Percentiles rank a stretch among this genome's conserved stretches.
phyloP scores from a whole-genome alignment of 164 flowering plant genomes.

The Stephania yunnanensis region DNA sequence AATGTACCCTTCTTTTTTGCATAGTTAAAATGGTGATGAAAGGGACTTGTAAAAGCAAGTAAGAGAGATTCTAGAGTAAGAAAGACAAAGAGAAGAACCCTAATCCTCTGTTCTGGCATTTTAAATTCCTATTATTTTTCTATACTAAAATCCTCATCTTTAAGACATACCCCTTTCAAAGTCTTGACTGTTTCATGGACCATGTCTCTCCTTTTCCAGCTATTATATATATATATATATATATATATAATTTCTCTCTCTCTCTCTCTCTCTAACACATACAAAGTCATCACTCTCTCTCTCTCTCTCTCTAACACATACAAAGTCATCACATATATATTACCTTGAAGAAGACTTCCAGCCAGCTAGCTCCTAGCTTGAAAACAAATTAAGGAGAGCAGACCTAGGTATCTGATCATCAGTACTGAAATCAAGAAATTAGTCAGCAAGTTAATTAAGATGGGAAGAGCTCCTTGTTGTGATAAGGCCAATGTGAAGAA shows the following conservation, averaged over 20 bases:
- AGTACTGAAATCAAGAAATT: constrained; percentile 5
- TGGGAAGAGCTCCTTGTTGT: constrained; percentile 97
- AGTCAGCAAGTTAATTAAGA: constrained; percentile 18
- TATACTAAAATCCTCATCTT: constrained; percentile 14
- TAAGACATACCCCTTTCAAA: constrained; percentile 20
- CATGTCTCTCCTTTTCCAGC: constrained; percentile 42
- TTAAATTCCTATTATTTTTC: constrained; percentile 20
- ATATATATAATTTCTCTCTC: constrained; percentile 17
- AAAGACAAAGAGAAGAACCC: constrained; percentile 43
- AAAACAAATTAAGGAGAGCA: neutral
- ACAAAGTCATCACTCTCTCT: constrained; percentile 9
- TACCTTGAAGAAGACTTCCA: neutral
- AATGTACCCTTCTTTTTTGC: neutral
- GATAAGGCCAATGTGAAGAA: constrained; percentile 85
- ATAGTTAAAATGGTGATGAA: neutral
- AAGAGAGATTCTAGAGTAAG: constrained; percentile 43
- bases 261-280: neutral
- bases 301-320: neutral
- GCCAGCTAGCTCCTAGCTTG: neutral
- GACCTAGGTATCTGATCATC: neutral
- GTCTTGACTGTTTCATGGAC: constrained; percentile 15
- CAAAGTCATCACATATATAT: neutral
- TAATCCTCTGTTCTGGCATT: constrained; percentile 32
- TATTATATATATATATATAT: constrained; percentile 28
- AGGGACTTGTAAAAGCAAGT: neutral